Conservation (phyloP, 2,329 filamentous ascomycete species). For the Cercospora zeina region DNA sequence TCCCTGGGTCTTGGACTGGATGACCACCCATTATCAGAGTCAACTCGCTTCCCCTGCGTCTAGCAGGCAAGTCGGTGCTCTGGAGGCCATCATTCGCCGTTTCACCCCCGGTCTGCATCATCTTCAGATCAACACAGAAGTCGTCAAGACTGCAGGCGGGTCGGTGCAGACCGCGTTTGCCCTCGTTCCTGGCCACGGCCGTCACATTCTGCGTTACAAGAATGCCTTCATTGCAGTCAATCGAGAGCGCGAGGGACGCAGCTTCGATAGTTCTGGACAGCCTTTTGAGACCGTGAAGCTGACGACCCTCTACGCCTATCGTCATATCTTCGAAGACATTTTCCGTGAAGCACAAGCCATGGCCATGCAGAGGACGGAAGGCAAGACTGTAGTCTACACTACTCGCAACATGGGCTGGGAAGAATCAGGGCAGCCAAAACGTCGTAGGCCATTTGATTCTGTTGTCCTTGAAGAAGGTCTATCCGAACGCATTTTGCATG, state of each 20-base stretch:
- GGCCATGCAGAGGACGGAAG: conserved; percentile 77
- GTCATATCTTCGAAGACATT: conserved; percentile 84
- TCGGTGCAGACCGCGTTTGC: conserved; percentile 77
- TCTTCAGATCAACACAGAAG: conserved; percentile 64
- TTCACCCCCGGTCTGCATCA: conserved; percentile 63
- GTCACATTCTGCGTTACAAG: conserved; percentile 82
- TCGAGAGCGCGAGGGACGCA: conserved; percentile 77
- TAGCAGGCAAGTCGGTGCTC: conserved; percentile 42
- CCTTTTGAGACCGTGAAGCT: conserved; percentile 93
- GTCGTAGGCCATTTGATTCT: conserved; percentile 83
- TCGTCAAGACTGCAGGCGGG: conserved; percentile 63
- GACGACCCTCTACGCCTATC: conserved; percentile 86
- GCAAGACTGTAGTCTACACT: conserved; percentile 90
- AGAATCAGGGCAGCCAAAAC: conserved; percentile 76
- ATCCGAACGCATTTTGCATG: conserved; percentile 74
- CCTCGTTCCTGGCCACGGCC: conserved; percentile 85
- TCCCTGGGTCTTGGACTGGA: conserved; percentile 91
- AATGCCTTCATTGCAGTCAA: conserved; percentile 85
- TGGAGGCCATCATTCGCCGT: conserved; percentile 58
- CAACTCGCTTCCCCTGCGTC: conserved; percentile 43
- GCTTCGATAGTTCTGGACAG: conserved; percentile 76
- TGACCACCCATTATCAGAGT: conserved; percentile 61
- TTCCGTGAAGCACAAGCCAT: conserved; percentile 84
- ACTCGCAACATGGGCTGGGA: conserved; percentile 82
- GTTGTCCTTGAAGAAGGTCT: conserved; percentile 84